Conservation (phyloP, 257 asterid species). For the Linderniella brevidens region DNA sequence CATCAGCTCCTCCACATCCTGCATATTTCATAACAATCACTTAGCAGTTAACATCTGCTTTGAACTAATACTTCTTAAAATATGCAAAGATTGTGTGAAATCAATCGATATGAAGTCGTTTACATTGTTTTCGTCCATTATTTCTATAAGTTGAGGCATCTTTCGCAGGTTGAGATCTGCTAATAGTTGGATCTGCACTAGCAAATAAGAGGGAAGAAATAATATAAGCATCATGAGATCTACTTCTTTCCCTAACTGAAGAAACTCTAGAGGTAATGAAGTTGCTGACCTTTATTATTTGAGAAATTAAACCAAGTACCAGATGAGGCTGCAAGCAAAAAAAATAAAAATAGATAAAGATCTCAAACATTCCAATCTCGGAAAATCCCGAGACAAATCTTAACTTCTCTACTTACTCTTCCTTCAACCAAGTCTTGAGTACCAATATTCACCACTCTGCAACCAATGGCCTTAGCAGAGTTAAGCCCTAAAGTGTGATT, state of each 20-base stretch:
- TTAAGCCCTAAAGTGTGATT: constrained; percentile 89
- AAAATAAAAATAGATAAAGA: constrained; percentile 10
- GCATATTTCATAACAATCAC: constrained; percentile 16
- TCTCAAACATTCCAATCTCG: constrained; percentile 5
- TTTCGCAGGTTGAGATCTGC: constrained; percentile 97
- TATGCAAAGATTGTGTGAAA: background rate
- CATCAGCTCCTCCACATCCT: constrained; percentile 96
- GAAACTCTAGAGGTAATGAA: constrained; percentile 7
- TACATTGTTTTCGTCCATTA: constrained; percentile 90
- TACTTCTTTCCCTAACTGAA: constrained; percentile 4
- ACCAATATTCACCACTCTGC: constrained; percentile 91
- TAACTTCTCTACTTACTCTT: constrained; percentile 55
- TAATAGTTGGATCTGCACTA: constrained; percentile 69
- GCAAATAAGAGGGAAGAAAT: background rate
- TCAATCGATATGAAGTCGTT: constrained; percentile 7
- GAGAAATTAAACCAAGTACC: constrained; percentile 89
- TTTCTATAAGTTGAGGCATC: constrained; percentile 95
- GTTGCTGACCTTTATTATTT: constrained; percentile 76
- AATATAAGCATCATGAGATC: background rate
- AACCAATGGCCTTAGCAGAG: constrained; percentile 97
- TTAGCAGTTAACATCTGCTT: background rate
- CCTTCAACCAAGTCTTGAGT: constrained; percentile 90
- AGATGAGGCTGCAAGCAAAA: constrained; percentile 71
- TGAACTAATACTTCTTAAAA: background rate
- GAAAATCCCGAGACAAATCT: constrained; percentile 4